A percentile compares a stretch with the other conserved stretches of the same genome.
Evolutionary conservation across 1,139 yeast species (phyloP).

Genomic region (Debaryomyces singareniensis): DNA sequence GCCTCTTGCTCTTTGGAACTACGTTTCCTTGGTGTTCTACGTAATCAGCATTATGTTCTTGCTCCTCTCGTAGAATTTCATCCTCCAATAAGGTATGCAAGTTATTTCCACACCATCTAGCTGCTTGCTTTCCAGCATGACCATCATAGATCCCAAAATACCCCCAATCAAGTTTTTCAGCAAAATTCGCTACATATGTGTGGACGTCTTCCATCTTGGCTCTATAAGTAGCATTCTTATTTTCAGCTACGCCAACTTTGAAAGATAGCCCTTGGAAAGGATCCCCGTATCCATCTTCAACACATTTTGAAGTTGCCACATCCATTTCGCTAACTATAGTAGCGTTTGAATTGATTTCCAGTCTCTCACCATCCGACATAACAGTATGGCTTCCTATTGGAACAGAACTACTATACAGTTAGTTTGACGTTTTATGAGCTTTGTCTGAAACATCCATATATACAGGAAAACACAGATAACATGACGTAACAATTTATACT

Average conservation of each 20-base stretch:
- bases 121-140: conserved; percentile 92
- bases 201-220: conserved; percentile 97
- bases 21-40: conserved; percentile 8
- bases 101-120: conserved; percentile 92
- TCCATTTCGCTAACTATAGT: too few species aligned
- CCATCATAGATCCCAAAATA: conserved; percentile 97
- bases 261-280: conserved; percentile 54
- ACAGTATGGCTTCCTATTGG: too few species aligned
- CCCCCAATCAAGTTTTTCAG: conserved; percentile 87
- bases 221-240: conserved; percentile 73
- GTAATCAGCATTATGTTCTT: conserved; percentile 2
- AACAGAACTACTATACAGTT: too few species aligned
- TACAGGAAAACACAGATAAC: too few species aligned
- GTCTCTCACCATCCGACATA: too few species aligned
- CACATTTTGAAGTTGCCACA: too few species aligned
- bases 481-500: too few species aligned
- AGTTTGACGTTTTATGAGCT: too few species aligned
- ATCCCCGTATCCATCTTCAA: conserved; percentile 10
- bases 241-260: conserved; percentile 85
- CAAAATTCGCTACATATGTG: conserved; percentile 87
- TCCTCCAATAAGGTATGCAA: conserved; percentile 63
- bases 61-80: conserved; percentile 27
- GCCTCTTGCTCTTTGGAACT: conserved; percentile 11
- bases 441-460: too few species aligned
- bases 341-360: too few species aligned